These are phyloP conservation scores for Cladophialophora psammophila DNA, from an alignment of 2,329 filamentous ascomycete species.

Conservation along the genomic window DNA sequence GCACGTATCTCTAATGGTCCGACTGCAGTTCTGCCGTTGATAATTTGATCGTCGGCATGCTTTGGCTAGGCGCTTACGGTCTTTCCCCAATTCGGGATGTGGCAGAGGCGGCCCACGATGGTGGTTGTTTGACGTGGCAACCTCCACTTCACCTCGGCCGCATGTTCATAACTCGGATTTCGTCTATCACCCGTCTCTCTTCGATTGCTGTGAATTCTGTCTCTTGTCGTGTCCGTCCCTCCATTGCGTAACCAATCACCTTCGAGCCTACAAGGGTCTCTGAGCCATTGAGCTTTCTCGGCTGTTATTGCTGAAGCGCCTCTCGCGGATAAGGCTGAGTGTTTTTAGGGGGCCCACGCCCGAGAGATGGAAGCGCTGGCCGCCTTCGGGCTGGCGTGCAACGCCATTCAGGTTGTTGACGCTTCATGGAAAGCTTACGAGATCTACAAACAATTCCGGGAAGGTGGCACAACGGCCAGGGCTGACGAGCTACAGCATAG, in stretches of 20 bases:
- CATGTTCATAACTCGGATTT: background rate
- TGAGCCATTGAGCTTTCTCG: background rate
- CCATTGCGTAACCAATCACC: background rate
- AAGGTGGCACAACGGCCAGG: conserved; percentile 10
- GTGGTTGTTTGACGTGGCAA: background rate
- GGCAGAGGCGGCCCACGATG: background rate
- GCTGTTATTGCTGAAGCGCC: background rate
- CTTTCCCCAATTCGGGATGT: background rate
- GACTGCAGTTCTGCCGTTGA: too few relatives aligned
- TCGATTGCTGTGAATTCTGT: background rate
- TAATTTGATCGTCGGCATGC: too few relatives aligned
- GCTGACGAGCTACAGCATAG: background rate
- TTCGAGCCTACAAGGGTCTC: background rate
- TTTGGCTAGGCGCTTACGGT: too few relatives aligned
- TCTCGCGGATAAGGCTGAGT: background rate
- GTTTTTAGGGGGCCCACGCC: background rate
- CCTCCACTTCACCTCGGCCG: background rate
- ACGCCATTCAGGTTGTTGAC: conserved; percentile 17
- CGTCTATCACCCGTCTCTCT: background rate
- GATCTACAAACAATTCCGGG: conserved; percentile 7
- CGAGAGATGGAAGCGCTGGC: conserved; percentile 14
- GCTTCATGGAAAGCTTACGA: conserved; percentile 7
- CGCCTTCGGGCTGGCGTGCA: conserved; percentile 8
- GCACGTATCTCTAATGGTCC: conserved; percentile 6
- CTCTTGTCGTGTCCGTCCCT: background rate